These are phyloP conservation scores for Lecanicillium sp. DNA, from an alignment of 2,329 filamentous ascomycete species.

Conservation along the genomic window DNA sequence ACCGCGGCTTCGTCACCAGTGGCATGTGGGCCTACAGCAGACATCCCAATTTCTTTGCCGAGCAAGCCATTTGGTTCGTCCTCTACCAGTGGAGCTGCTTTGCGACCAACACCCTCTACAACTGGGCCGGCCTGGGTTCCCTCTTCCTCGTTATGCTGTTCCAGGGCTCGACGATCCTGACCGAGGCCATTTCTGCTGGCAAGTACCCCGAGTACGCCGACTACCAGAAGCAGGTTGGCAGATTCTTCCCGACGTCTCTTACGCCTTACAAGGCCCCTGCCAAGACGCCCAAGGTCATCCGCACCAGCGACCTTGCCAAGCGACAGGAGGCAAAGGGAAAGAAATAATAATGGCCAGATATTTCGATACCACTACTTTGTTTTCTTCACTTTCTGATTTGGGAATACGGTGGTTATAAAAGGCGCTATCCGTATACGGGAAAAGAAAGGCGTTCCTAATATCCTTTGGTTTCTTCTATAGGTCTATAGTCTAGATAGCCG, in stretches of 20 bases:
- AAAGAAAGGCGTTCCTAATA: too few species aligned
- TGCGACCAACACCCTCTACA: constrained; percentile 60
- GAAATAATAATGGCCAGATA: constrained; percentile 14
- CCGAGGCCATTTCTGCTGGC: constrained; percentile 66
- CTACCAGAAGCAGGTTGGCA: constrained; percentile 77
- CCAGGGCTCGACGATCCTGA: constrained; percentile 81
- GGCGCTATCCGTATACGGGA: too few species aligned
- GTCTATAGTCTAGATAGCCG: constrained; percentile 6
- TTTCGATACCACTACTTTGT: too few species aligned
- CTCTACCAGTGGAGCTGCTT: constrained; percentile 85
- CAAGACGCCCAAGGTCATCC: constrained; percentile 35
- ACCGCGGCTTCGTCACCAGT: constrained; percentile 78
- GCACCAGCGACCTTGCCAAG: constrained; percentile 42
- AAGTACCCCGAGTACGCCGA: constrained; percentile 86
- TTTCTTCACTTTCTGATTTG: background rate
- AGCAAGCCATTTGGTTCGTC: constrained; percentile 82
- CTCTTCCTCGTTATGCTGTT: constrained; percentile 70
- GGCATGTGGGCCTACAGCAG: constrained; percentile 84
- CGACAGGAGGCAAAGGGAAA: constrained; percentile 33
- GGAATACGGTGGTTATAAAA: too few species aligned
- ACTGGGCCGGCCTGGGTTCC: constrained; percentile 70
- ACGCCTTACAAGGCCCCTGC: constrained; percentile 32
- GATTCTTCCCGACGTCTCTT: constrained; percentile 62
- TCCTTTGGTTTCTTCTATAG: background rate
- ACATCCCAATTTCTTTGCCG: constrained; percentile 91